These are phyloP conservation scores for Dioscorea zingiberensis DNA, from an alignment of 106 monocot genomes.

Conservation along the genomic window DNA sequence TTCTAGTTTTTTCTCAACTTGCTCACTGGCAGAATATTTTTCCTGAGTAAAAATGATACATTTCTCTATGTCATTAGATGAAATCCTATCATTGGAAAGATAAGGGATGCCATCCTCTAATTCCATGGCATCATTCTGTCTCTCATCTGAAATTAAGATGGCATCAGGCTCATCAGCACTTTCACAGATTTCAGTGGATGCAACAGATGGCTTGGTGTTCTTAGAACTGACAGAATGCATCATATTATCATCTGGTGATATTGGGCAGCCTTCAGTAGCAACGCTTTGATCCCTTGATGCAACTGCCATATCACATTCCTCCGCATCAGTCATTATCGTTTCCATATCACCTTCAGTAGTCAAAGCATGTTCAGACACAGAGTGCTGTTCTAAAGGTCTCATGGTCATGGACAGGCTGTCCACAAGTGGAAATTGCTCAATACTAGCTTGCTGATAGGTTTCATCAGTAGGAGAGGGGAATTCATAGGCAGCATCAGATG, in stretches of 20 bases:
- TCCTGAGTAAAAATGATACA: background rate
- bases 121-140: conserved; percentile 4
- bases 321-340: conserved; percentile 4
- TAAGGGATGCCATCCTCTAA: background rate
- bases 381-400: conserved; percentile 1
- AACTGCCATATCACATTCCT: background rate
- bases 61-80: background rate
- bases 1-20: background rate
- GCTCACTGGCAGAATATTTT: conserved; percentile 1
- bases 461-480: conserved; percentile 11
- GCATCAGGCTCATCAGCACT: background rate
- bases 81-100: conserved; percentile 8
- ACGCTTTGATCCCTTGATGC: background rate
- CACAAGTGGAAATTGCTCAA: background rate
- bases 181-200: background rate
- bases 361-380: conserved; percentile 9
- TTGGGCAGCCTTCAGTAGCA: background rate
- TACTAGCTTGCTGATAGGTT: background rate
- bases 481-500: background rate
- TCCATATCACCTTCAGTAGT: background rate
- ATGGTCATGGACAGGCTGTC: background rate
- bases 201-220: background rate
- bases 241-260: conserved; percentile 3
- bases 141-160: conserved; percentile 1
- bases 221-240: background rate